phyloP scores from a whole-genome alignment of 2,329 filamentous ascomycete genomes.

The Chaetomium strumarium region DNA sequence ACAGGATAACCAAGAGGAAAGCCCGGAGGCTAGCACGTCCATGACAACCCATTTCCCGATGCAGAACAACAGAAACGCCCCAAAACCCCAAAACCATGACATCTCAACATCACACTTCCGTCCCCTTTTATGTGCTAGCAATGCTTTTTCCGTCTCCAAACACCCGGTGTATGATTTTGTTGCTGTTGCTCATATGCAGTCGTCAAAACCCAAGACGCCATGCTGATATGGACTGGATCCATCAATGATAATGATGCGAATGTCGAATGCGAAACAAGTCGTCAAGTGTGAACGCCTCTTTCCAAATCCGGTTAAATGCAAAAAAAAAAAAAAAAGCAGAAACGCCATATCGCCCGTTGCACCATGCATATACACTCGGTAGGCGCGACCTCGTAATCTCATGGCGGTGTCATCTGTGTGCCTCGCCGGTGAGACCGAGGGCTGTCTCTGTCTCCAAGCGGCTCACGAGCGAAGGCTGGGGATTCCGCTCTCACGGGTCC shows the following conservation, averaged over 20 bases:
- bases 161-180: too few species aligned
- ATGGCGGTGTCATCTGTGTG: not conserved
- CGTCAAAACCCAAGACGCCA: too few species aligned
- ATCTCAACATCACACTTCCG: not conserved
- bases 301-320: not conserved
- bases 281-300: not conserved
- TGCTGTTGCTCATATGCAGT: not conserved
- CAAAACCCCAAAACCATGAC: not conserved
- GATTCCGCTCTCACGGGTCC: conserved; percentile 5
- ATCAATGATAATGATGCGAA: not conserved
- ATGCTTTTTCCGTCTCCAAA: too few species aligned
- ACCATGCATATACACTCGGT: not conserved
- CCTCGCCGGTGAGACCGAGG: not conserved
- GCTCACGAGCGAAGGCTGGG: conserved; percentile 7
- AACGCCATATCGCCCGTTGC: not conserved
- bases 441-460: too few species aligned
- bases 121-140: not conserved
- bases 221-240: too few species aligned
- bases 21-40: not conserved
- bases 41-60: not conserved
- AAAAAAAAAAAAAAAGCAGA: not conserved
- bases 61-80: not conserved
- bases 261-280: not conserved
- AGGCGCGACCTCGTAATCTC: not conserved
- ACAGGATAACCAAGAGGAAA: not conserved